Percentiles rank a stretch among this genome's conserved stretches.
phyloP scores from a whole-genome alignment of 805 yeast genomes.

The Candida ulmi region DNA sequence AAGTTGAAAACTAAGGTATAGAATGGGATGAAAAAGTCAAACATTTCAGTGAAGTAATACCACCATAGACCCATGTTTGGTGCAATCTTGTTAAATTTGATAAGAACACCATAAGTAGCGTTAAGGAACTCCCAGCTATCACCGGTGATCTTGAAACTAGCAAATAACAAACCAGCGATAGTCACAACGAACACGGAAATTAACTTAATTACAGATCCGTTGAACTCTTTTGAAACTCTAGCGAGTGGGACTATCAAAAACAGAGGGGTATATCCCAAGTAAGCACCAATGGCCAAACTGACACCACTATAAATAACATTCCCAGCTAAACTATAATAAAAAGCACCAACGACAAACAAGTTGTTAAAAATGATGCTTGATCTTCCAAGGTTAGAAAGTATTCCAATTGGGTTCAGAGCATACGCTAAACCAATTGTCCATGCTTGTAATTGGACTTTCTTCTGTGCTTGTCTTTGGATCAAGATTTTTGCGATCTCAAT shows the following conservation, averaged over 20 bases:
- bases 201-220: slow-evolving; percentile 19
- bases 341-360: slow-evolving; percentile 43
- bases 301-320: slow-evolving; percentile 41
- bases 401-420: slow-evolving; percentile 74
- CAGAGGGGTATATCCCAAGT: slow-evolving; percentile 57
- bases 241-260: slow-evolving; percentile 57
- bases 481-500: slow-evolving; percentile 39
- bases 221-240: slow-evolving; percentile 16
- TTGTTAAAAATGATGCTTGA: slow-evolving; percentile 62
- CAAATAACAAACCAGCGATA: slow-evolving; percentile 24
- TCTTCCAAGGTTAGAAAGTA: slow-evolving; percentile 61
- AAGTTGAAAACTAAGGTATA: slow-evolving; percentile 81
- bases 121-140: slow-evolving; percentile 40
- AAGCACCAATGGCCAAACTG: slow-evolving; percentile 55
- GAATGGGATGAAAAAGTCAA: slow-evolving; percentile 80
- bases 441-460: slow-evolving; percentile 22
- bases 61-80: slow-evolving; percentile 98
- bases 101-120: slow-evolving; percentile 50
- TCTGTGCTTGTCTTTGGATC: slow-evolving; percentile 11
- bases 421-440: slow-evolving; percentile 57
- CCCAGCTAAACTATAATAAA: slow-evolving; percentile 37
- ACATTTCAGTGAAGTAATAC: slow-evolving; percentile 96
- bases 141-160: slow-evolving; percentile 35
- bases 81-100: slow-evolving; percentile 61
- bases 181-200: slow-evolving; percentile 23